phyloP scores from a whole-genome alignment of 306 rosid species.

The Cucurbita moschata region DNA sequence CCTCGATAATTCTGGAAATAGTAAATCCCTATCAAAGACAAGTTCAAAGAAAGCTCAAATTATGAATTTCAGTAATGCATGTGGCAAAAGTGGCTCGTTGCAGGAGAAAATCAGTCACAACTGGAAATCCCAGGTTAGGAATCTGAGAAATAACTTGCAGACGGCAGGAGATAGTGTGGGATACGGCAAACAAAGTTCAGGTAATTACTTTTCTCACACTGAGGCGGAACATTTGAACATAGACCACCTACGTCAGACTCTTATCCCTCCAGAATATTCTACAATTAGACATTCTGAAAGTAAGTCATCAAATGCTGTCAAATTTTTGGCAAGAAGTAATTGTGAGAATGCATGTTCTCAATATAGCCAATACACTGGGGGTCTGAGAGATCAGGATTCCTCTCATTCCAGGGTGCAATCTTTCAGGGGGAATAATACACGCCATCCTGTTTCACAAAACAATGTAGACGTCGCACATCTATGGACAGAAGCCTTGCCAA shows the following conservation, averaged over 20 bases:
- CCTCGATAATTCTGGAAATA: constrained; percentile 40
- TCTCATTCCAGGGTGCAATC: constrained; percentile 29
- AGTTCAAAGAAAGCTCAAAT: constrained; percentile 35
- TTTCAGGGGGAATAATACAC: constrained; percentile 42
- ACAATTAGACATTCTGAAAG: constrained; percentile 43
- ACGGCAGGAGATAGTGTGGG: constrained; percentile 32
- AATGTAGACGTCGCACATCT: constrained; percentile 46
- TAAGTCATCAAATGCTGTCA: constrained; percentile 40
- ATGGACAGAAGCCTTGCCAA: constrained; percentile 44
- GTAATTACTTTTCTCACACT: constrained; percentile 33
- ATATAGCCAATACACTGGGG: constrained; percentile 37
- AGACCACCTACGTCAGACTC: constrained; percentile 36
- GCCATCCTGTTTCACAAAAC: constrained; percentile 34
- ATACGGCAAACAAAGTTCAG: constrained; percentile 39
- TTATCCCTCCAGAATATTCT: constrained; percentile 19
- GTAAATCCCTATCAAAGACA: constrained; percentile 19
- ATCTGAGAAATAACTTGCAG: constrained; percentile 23
- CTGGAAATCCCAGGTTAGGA: constrained; percentile 32
- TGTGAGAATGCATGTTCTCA: constrained; percentile 36
- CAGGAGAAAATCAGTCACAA: constrained; percentile 30
- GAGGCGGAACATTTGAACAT: constrained; percentile 23
- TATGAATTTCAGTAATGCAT: constrained; percentile 17
- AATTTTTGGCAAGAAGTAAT: constrained; percentile 34
- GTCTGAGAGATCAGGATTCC: constrained; percentile 30
- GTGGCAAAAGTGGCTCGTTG: constrained; percentile 24